These are phyloP conservation scores for Mucor saturninus DNA, from an alignment of 371 early-diverging fungal genomes.

Conservation along the genomic window DNA sequence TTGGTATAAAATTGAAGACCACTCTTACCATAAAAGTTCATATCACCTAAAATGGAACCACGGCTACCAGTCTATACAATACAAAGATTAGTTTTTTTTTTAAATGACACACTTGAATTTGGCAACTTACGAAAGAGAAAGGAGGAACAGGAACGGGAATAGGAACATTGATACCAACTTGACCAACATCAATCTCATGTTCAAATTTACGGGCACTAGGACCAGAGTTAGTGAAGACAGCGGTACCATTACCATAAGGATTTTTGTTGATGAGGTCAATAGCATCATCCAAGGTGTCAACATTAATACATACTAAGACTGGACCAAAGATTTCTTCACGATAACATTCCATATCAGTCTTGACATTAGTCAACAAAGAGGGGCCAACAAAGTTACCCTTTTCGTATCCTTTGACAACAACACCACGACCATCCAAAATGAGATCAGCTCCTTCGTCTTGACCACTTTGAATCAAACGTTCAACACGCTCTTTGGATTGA, in stretches of 20 bases:
- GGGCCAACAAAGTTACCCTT: slow-evolving; percentile 97
- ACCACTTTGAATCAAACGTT: slow-evolving; percentile 82
- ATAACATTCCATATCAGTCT: slow-evolving; percentile 90
- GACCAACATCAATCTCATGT: slow-evolving; percentile 91
- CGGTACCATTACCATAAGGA: slow-evolving; percentile 96
- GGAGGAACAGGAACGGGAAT: slow-evolving; percentile 98
- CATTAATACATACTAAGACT: slow-evolving; percentile 84
- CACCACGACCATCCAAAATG: slow-evolving; percentile 89
- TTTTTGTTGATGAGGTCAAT: slow-evolving; percentile 91
- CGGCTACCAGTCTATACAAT: slow-evolving; percentile 78
- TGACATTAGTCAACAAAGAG: slow-evolving; percentile 84
- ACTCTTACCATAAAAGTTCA: slow-evolving; percentile 92
- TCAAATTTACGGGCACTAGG: slow-evolving; percentile 89
- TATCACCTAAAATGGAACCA: slow-evolving; percentile 92
- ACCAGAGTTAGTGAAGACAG: slow-evolving; percentile 93
- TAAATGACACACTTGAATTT: not conserved
- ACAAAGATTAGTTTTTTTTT: not conserved
- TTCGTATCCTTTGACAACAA: slow-evolving; percentile 72
- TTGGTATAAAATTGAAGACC: slow-evolving; percentile 91
- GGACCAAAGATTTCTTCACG: slow-evolving; percentile 97
- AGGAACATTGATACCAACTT: slow-evolving; percentile 92
- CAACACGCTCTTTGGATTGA: slow-evolving; percentile 82
- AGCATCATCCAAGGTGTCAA: slow-evolving; percentile 91
- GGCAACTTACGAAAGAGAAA: slow-evolving; percentile 75
- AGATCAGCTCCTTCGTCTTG: slow-evolving; percentile 90